Percentiles rank a stretch among this genome's conserved stretches.
These are phyloP conservation scores for Noccaea bulbosa DNA, from an alignment of 345 rosid species.

Conservation along the genomic window DNA sequence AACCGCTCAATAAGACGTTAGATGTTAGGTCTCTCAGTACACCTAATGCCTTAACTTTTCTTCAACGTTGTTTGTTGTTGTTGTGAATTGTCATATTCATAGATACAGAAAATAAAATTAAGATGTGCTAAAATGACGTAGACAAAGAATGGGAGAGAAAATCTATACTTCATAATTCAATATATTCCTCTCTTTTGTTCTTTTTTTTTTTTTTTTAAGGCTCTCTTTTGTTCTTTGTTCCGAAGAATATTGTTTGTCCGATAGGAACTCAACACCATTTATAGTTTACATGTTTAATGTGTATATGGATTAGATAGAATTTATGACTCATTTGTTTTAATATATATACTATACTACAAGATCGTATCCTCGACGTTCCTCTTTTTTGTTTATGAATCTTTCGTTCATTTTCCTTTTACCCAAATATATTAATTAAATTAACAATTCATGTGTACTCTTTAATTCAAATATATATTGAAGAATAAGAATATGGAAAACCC, in stretches of 20 bases:
- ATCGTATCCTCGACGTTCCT: constrained; percentile 46
- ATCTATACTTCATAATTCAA: constrained; percentile 27
- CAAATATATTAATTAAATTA: no score
- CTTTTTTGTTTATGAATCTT: constrained; percentile 35
- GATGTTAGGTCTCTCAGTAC: constrained; percentile 18
- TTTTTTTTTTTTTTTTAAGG: no score
- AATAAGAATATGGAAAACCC: constrained; percentile 18
- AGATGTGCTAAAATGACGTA: constrained; percentile 38
- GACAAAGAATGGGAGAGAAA: constrained; percentile 22
- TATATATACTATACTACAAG: constrained; percentile 15
- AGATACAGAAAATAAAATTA: background rate
- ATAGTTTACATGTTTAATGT: constrained; percentile 20
- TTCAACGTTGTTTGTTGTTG: background rate
- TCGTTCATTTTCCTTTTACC: no score
- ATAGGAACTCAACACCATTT: constrained; percentile 37
- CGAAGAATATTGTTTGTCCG: constrained; percentile 40
- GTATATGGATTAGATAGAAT: constrained; percentile 39
- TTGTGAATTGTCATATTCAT: constrained; percentile 14
- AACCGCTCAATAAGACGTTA: background rate
- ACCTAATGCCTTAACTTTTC: constrained; percentile 1
- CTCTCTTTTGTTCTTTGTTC: constrained; percentile 15
- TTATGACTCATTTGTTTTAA: constrained; percentile 29
- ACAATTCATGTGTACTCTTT: background rate
- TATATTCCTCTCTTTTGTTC: constrained; percentile 30
- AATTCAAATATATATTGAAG: constrained; percentile 10